phyloP scores from a whole-genome alignment of 495 filamentous ascomycete species.

The Clavariopsis aquatica region DNA sequence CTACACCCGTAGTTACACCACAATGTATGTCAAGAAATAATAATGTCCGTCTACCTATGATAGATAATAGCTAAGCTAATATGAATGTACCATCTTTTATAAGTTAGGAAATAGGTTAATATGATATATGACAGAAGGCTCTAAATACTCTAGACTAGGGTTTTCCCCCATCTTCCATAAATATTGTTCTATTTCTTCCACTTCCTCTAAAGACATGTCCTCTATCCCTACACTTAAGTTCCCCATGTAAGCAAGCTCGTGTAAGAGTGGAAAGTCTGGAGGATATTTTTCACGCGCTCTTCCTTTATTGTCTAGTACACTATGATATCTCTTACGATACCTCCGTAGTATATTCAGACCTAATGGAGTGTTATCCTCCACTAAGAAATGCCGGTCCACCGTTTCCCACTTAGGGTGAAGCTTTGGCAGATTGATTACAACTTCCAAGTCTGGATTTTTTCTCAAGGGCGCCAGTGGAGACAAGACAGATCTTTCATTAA shows the following conservation, averaged over 20 bases:
- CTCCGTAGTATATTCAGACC: conserved; percentile 11
- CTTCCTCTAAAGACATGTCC: not conserved
- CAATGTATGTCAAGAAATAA: no score
- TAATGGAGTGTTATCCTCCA: conserved; percentile 2
- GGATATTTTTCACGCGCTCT: not conserved
- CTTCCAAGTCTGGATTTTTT: not conserved
- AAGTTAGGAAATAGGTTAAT: no score
- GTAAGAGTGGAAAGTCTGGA: conserved; percentile 2
- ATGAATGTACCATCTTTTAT: no score
- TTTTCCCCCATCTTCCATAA: not conserved
- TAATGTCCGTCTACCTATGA: no score
- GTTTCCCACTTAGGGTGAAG: conserved; percentile 11
- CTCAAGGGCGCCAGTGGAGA: conserved; percentile 3
- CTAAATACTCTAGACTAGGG: not conserved
- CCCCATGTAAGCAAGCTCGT: conserved; percentile 2
- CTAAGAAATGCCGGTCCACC: conserved; percentile 12
- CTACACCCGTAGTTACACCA: no score
- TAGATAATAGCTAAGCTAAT: no score
- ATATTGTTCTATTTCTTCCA: not conserved
- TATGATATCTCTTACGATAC: conserved; percentile 16
- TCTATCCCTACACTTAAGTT: not conserved
- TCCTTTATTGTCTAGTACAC: not conserved
- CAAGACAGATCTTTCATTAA: conserved; percentile 15
- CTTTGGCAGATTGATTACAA: conserved; percentile 8
- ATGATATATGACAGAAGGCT: no score